phyloP scores from a whole-genome alignment of 1,284 basidiomycete species.

The Phylloboletellus chloephorus region DNA sequence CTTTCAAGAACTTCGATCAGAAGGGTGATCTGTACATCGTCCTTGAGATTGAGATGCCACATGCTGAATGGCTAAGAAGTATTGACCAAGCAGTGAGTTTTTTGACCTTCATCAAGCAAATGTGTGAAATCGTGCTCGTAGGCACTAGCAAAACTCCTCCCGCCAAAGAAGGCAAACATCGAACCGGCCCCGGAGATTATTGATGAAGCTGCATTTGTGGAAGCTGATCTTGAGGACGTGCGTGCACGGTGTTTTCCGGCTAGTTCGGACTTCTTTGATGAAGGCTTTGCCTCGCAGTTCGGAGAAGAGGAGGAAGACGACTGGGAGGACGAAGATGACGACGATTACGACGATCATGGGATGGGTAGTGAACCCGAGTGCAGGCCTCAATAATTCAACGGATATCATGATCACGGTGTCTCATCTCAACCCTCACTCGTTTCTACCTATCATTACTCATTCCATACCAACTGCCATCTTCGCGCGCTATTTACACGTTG shows the following conservation, averaged over 20 bases:
- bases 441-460: conserved; percentile 16
- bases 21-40: conserved; percentile 81
- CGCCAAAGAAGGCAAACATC: conserved; percentile 67
- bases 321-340: conserved; percentile 59
- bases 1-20: conserved; percentile 57
- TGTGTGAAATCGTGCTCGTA: conserved; percentile 26
- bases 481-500: conserved; percentile 22
- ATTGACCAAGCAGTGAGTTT: conserved; percentile 51
- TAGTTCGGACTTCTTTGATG: conserved; percentile 67
- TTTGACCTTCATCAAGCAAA: background rate
- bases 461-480: conserved; percentile 13
- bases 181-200: conserved; percentile 66
- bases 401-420: conserved; percentile 9
- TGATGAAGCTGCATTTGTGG: conserved; percentile 68
- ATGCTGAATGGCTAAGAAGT: conserved; percentile 58
- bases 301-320: conserved; percentile 66
- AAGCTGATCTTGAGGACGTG: conserved; percentile 73
- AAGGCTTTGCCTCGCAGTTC: conserved; percentile 62
- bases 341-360: conserved; percentile 44
- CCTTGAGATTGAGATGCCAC: conserved; percentile 83
- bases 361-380: conserved; percentile 56
- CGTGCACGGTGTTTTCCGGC: conserved; percentile 68
- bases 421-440: conserved; percentile 10
- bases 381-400: conserved; percentile 47
- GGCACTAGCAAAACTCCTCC: conserved; percentile 63